Evolutionary conservation across 192 early-diverging fungal species (phyloP).

Genomic region (Coemansia reversa): DNA sequence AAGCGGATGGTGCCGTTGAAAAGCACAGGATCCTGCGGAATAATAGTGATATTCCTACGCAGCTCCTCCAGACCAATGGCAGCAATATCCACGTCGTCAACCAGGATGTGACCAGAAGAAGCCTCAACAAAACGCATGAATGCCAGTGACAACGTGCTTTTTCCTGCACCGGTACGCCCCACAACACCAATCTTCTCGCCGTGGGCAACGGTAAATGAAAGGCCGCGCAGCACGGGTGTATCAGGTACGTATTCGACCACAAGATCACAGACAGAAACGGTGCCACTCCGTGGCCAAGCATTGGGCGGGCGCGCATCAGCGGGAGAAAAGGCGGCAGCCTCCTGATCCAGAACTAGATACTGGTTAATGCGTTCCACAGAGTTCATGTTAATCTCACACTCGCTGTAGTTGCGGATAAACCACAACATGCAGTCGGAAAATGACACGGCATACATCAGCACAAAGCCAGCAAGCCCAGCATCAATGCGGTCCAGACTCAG

Average conservation of each 20-base stretch:
- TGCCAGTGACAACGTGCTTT: conserved; percentile 70
- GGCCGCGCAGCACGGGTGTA: conserved; percentile 71
- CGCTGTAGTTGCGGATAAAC: conserved; percentile 76
- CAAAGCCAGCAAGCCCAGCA: conserved; percentile 86
- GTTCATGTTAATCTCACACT: conserved; percentile 88
- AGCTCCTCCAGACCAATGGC: conserved; percentile 76
- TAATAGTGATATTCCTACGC: conserved; percentile 76
- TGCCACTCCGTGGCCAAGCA: conserved; percentile 71
- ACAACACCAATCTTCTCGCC: conserved; percentile 88
- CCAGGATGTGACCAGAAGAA: conserved; percentile 59
- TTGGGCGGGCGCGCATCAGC: conserved; percentile 55
- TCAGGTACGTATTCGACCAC: conserved; percentile 77
- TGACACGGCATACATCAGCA: conserved; percentile 79
- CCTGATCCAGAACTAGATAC: conserved; percentile 81
- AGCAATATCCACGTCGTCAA: conserved; percentile 78
- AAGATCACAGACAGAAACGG: conserved; percentile 67
- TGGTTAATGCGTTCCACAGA: conserved; percentile 85
- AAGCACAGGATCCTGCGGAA: conserved; percentile 88
- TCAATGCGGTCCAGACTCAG: conserved; percentile 59
- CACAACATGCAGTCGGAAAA: conserved; percentile 82
- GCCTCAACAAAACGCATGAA: conserved; percentile 80
- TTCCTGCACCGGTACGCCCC: conserved; percentile 87
- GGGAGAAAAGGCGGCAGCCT: conserved; percentile 42
- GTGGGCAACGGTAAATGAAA: conserved; percentile 70
- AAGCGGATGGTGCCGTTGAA: conserved; percentile 78